Conservation (phyloP, 768 basidiomycete genomes). For the Gloeophyllum trabeum region DNA sequence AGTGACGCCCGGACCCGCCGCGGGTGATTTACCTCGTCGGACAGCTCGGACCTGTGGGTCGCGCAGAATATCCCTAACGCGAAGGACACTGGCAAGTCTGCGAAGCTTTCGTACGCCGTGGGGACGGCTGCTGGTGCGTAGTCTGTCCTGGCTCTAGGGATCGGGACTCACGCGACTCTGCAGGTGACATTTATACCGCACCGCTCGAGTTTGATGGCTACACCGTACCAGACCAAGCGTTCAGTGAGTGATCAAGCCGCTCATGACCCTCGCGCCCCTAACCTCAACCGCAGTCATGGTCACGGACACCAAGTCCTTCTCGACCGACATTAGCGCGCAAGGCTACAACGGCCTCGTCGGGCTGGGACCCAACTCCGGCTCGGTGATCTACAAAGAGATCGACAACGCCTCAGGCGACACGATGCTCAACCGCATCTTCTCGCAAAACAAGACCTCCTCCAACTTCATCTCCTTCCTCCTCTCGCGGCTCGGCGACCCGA, state of each 20-base stretch:
- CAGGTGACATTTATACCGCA: slow-evolving; percentile 47
- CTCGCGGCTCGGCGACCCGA: slow-evolving; percentile 44
- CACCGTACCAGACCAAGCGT: slow-evolving; percentile 54
- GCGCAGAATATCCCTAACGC: slow-evolving; percentile 34
- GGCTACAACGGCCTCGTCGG: slow-evolving; percentile 67
- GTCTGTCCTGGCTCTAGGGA: slow-evolving; percentile 4
- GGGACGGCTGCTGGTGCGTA: slow-evolving; percentile 54
- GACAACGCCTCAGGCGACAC: slow-evolving; percentile 39
- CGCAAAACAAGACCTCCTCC: slow-evolving; percentile 36
- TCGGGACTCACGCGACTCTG: background rate
- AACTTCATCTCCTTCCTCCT: slow-evolving; percentile 67
- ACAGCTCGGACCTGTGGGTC: slow-evolving; percentile 73
- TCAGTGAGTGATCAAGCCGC: slow-evolving; percentile 46
- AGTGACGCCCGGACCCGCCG: background rate
- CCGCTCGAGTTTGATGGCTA: slow-evolving; percentile 42
- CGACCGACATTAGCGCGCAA: slow-evolving; percentile 43
- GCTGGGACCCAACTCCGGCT: slow-evolving; percentile 68
- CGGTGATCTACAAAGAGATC: slow-evolving; percentile 47
- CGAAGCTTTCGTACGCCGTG: slow-evolving; percentile 57
- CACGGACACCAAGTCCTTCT: slow-evolving; percentile 49
- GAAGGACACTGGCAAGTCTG: slow-evolving; percentile 41
- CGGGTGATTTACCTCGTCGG: background rate
- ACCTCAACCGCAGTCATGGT: slow-evolving; percentile 57
- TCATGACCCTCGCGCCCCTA: background rate
- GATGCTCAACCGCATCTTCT: slow-evolving; percentile 55